Conservation (phyloP, 345 rosid genomes). For the Dimocarpus longan region DNA sequence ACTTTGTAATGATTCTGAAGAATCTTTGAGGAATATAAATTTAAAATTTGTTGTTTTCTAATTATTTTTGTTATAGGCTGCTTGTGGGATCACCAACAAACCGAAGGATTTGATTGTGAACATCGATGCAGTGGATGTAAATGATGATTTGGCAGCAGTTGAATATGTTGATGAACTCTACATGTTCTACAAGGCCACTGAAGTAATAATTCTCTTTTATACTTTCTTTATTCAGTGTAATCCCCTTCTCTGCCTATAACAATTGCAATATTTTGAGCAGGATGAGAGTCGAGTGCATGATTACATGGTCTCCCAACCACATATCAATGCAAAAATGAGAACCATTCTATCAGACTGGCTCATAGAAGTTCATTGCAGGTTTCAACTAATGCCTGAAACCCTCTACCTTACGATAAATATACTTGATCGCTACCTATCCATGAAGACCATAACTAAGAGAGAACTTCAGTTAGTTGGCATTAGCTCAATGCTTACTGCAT, state of each 20-base stretch:
- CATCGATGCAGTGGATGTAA: slow-evolving; percentile 10
- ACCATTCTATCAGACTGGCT: slow-evolving; percentile 1
- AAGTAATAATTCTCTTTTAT: background rate
- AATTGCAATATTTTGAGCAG: background rate
- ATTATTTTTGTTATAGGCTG: slow-evolving; percentile 10
- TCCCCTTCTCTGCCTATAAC: background rate
- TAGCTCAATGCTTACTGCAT: slow-evolving; percentile 84
- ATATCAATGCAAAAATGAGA: slow-evolving; percentile 12
- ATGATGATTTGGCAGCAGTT: slow-evolving; percentile 15
- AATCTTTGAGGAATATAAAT: background rate
- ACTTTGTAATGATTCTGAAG: background rate
- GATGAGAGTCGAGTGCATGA: slow-evolving; percentile 20
- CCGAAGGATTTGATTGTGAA: slow-evolving; percentile 12
- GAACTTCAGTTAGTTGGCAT: slow-evolving; percentile 85
- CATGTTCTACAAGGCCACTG: slow-evolving; percentile 20
- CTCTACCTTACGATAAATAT: slow-evolving; percentile 76
- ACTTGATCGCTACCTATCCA: slow-evolving; percentile 71
- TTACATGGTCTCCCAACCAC: slow-evolving; percentile 19
- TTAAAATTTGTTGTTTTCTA: background rate
- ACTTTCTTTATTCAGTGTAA: background rate
- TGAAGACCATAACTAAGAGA: slow-evolving; percentile 58
- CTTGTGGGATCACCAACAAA: slow-evolving; percentile 7
- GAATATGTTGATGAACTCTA: slow-evolving; percentile 23
- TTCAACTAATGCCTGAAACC: slow-evolving; percentile 82
- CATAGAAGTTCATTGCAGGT: slow-evolving; percentile 68